These are phyloP conservation scores for Saccharomycopsis sp. DNA, from an alignment of 805 yeast genomes.

Conservation along the genomic window DNA sequence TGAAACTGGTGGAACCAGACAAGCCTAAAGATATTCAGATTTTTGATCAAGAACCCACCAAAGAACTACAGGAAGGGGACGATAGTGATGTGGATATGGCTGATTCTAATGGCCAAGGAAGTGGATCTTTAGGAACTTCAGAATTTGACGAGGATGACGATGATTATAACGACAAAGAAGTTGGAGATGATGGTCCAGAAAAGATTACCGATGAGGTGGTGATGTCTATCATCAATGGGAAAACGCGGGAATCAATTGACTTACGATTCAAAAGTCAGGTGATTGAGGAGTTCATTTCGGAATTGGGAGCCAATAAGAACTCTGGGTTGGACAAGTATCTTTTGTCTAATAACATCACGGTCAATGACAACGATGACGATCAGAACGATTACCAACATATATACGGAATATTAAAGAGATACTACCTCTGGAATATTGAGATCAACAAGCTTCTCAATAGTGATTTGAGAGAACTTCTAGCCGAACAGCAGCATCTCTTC, in stretches of 20 bases:
- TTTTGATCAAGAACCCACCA: neutral
- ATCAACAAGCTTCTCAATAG: slow-evolving; percentile 33
- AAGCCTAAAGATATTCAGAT: slow-evolving; percentile 1
- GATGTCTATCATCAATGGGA: slow-evolving; percentile 3
- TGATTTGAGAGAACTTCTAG: slow-evolving; percentile 26
- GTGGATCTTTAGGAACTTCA: neutral
- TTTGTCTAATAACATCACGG: neutral
- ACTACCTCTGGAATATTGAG: slow-evolving; percentile 33
- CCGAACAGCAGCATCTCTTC: slow-evolving; percentile 35
- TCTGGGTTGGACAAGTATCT: neutral
- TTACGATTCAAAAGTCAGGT: slow-evolving; percentile 3
- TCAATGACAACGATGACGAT: slow-evolving; percentile 20
- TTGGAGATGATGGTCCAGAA: slow-evolving; percentile 11
- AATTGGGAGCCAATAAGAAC: neutral
- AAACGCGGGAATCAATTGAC: neutral
- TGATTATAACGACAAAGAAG: slow-evolving; percentile 19
- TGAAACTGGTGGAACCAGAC: neutral
- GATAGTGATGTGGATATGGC: neutral
- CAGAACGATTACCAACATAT: slow-evolving; percentile 16
- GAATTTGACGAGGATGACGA: slow-evolving; percentile 7
- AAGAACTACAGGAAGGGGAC: neutral
- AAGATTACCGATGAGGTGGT: slow-evolving; percentile 12
- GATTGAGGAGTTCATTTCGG: neutral
- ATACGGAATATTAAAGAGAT: slow-evolving; percentile 29
- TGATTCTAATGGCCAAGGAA: neutral